Percentiles rank a stretch among this genome's conserved stretches.
Evolutionary conservation across 2,329 filamentous ascomycete species (phyloP).

Genomic region (Colletotrichum noveboracense): DNA sequence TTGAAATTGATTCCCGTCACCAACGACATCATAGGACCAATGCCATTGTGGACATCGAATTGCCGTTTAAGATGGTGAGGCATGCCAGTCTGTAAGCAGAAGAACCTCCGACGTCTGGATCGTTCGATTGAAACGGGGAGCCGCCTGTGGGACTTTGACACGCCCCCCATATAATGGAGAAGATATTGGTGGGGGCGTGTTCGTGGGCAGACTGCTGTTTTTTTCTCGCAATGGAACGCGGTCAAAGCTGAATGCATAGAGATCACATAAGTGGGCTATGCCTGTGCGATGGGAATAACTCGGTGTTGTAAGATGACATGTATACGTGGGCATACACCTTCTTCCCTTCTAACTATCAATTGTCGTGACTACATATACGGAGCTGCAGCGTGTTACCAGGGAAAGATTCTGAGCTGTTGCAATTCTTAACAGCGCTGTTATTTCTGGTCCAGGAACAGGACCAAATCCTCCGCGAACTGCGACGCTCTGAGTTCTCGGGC

Average conservation of each 20-base stretch:
- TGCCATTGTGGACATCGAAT: not conserved
- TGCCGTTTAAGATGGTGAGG: not conserved
- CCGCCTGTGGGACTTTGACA: not conserved
- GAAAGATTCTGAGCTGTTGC: not conserved
- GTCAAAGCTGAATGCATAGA: not conserved
- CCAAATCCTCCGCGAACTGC: not conserved
- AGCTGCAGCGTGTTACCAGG: not conserved
- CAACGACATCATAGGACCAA: not conserved
- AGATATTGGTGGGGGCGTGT: not conserved
- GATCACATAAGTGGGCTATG: not conserved
- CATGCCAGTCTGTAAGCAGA: slow-evolving; percentile 4
- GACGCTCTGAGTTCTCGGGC: slow-evolving; percentile 12
- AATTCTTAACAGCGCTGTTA: not conserved
- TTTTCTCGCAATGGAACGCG: not conserved
- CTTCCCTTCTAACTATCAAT: not conserved
- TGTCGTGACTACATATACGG: not conserved
- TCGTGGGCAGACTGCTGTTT: not conserved
- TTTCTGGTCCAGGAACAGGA: not conserved
- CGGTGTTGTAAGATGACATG: not conserved
- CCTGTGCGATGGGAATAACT: not conserved
- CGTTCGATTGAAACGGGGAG: not conserved
- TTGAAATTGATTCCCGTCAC: not conserved
- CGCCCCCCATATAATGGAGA: not conserved
- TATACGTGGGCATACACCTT: not conserved
- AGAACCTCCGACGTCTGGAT: slow-evolving; percentile 7